Percentiles rank a stretch among this genome's conserved stretches.
Evolutionary conservation across 2,329 filamentous ascomycete genomes (phyloP).

Genomic region (Geosmithia morbida): DNA sequence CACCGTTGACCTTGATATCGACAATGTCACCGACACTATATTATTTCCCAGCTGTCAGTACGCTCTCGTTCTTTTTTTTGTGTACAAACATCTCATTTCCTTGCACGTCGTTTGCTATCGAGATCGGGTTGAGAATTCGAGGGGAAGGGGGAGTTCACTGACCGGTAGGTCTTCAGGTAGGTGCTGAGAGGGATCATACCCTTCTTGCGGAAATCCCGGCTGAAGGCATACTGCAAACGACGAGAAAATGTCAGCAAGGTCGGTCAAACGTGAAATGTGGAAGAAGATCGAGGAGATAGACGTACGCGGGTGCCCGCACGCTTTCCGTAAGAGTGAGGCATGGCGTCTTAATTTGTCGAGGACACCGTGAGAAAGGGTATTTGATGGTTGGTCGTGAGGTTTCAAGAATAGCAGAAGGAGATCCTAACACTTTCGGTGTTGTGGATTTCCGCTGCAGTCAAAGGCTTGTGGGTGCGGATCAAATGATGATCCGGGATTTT

Average conservation of each 20-base stretch:
- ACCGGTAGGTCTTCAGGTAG: conserved; percentile 91
- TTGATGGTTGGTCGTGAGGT: conserved; percentile 22
- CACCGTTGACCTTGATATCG: conserved; percentile 97
- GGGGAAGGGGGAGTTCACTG: conserved; percentile 6
- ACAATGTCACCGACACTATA: conserved; percentile 91
- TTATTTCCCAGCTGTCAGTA: conserved; percentile 23
- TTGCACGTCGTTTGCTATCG: background rate
- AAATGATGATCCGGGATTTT: conserved; percentile 20
- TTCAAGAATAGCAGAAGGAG: background rate
- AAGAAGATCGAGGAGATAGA: conserved; percentile 12
- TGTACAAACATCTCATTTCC: no score
- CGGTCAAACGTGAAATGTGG: conserved; percentile 4
- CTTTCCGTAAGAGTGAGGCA: conserved; percentile 81
- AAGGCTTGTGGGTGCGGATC: conserved; percentile 19
- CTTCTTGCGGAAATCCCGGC: conserved; percentile 86
- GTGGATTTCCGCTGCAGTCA: conserved; percentile 18
- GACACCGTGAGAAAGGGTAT: conserved; percentile 15
- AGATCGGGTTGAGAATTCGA: conserved; percentile 2
- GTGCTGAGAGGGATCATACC: conserved; percentile 87
- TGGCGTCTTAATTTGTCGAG: conserved; percentile 42
- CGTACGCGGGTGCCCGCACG: conserved; percentile 72
- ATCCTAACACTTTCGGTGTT: conserved; percentile 11
- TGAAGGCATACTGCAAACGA: conserved; percentile 65
- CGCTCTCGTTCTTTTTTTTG: background rate
- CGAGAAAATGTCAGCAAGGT: conserved; percentile 13